These are phyloP conservation scores for Galeopsis tetrahit DNA, from an alignment of 257 asterid genomes.

Conservation along the genomic window DNA sequence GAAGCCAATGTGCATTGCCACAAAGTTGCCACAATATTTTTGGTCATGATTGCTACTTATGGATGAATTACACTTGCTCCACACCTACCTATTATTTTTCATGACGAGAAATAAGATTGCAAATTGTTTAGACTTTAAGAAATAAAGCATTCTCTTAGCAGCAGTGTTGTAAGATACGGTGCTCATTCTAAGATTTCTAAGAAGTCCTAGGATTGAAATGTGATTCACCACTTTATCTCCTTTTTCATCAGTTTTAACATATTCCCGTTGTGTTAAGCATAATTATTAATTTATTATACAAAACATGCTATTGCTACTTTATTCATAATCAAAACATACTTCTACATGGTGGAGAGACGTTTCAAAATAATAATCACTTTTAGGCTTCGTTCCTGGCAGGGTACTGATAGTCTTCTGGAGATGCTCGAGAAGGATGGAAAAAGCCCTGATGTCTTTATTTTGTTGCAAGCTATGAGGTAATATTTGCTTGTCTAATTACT, in stretches of 20 bases:
- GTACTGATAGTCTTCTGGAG: conserved; percentile 68
- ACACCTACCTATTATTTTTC: background rate
- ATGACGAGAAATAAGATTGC: background rate
- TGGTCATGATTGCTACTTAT: conserved; percentile 5
- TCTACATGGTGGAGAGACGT: conserved; percentile 1
- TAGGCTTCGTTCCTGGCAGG: conserved; percentile 53
- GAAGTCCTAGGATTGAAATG: conserved; percentile 6
- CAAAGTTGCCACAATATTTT: background rate
- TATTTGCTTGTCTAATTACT: conserved; percentile 12
- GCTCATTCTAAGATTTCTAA: conserved; percentile 27
- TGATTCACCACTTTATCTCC: conserved; percentile 1
- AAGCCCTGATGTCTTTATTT: conserved; percentile 70
- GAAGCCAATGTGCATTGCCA: background rate
- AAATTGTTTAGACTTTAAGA: conserved; percentile 17
- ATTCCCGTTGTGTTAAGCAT: conserved; percentile 12
- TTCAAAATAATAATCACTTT: conserved; percentile 25
- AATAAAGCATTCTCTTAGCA: conserved; percentile 17
- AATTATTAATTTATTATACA: background rate
- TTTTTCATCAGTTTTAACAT: conserved; percentile 1
- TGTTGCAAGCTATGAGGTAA: conserved; percentile 85
- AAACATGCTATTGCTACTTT: background rate
- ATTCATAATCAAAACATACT: background rate
- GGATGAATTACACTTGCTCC: background rate
- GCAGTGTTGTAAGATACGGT: background rate
- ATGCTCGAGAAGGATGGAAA: conserved; percentile 77